These are phyloP conservation scores for Entomortierella parvispora DNA, from an alignment of 192 early-diverging fungal genomes.

Conservation along the genomic window DNA sequence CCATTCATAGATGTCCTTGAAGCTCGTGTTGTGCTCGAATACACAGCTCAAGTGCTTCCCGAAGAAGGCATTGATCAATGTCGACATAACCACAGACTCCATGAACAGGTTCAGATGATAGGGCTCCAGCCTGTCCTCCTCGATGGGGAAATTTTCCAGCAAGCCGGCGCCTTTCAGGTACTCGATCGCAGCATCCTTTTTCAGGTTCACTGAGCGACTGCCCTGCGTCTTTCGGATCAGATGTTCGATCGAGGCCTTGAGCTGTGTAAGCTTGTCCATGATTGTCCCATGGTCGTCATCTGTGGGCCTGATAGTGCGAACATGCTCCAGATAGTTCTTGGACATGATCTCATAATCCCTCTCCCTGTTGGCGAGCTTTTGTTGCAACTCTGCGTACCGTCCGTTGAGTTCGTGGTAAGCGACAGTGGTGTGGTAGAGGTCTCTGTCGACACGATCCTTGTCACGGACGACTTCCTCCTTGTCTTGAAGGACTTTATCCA, in stretches of 20 bases:
- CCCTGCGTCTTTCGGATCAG: constrained; percentile 45
- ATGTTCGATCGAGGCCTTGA: constrained; percentile 49
- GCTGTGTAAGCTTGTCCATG: constrained; percentile 37
- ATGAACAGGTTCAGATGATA: constrained; percentile 48
- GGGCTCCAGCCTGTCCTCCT: constrained; percentile 37
- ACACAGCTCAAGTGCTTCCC: constrained; percentile 31
- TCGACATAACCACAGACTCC: constrained; percentile 46
- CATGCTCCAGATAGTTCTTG: constrained; percentile 48
- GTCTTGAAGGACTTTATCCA: constrained; percentile 17
- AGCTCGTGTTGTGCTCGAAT: constrained; percentile 44
- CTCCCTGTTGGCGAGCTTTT: constrained; percentile 35
- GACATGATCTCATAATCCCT: constrained; percentile 51
- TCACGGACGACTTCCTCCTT: constrained; percentile 3
- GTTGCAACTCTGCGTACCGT: constrained; percentile 24
- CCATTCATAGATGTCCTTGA: constrained; percentile 52
- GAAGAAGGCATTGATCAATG: constrained; percentile 34
- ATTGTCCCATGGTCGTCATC: constrained; percentile 50
- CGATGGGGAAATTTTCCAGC: constrained; percentile 26
- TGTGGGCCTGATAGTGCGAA: constrained; percentile 39
- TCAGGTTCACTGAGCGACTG: constrained; percentile 42
- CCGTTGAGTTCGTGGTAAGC: constrained; percentile 27
- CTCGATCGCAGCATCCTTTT: constrained; percentile 22
- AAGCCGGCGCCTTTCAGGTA: constrained; percentile 36
- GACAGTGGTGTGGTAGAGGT: constrained; percentile 16
- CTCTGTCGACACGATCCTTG: constrained; percentile 9